These are phyloP conservation scores for Letharia lupina DNA, from an alignment of 495 filamentous ascomycete species.

Conservation along the genomic window DNA sequence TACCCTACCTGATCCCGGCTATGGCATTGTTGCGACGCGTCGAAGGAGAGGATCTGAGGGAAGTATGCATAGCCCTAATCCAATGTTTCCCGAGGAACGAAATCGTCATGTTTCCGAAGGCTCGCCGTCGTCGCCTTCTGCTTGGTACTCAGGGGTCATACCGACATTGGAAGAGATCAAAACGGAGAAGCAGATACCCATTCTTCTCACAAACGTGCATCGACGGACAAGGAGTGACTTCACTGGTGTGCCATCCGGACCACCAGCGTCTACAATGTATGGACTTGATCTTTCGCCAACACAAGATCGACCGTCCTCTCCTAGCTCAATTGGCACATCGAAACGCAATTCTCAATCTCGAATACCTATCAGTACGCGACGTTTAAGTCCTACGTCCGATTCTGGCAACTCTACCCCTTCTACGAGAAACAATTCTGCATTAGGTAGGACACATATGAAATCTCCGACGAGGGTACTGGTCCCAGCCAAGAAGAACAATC, in stretches of 20 bases:
- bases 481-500: conserved; percentile 39
- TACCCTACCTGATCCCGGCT: conserved; percentile 32
- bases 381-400: conserved; percentile 40
- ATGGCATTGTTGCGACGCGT: conserved; percentile 35
- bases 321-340: conserved; percentile 22
- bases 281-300: conserved; percentile 18
- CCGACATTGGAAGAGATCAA: conserved; percentile 43
- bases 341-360: conserved; percentile 47
- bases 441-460: conserved; percentile 31
- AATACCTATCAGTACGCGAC: conserved; percentile 48
- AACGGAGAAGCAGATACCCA: conserved; percentile 25
- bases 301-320: conserved; percentile 17
- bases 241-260: conserved; percentile 16
- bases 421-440: conserved; percentile 38
- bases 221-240: conserved; percentile 44
- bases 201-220: conserved; percentile 29
- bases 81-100: conserved; percentile 37
- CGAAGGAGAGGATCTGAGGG: conserved; percentile 47
- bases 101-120: conserved; percentile 28
- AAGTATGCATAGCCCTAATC: conserved; percentile 44
- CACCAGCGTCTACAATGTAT: conserved; percentile 13
- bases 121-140: conserved; percentile 46
- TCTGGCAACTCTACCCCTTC: conserved; percentile 39
- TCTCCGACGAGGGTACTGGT: conserved; percentile 40
- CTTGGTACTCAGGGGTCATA: conserved; percentile 46